Base-by-base conservation (phyloP, 2,329 filamentous ascomycete genomes). In the Lachnellula suecica region DNA sequence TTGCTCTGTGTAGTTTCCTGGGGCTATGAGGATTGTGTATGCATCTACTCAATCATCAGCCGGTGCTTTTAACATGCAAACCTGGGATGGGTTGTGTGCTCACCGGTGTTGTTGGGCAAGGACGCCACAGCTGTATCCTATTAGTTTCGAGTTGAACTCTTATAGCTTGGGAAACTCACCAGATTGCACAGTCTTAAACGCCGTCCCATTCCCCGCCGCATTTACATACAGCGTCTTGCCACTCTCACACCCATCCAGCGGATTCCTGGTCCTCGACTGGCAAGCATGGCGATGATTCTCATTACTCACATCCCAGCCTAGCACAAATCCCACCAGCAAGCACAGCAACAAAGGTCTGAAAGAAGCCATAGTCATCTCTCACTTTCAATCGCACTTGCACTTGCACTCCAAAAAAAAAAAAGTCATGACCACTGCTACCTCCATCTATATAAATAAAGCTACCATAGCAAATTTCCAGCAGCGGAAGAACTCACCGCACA, bases 1-100 rank as follows among this genome's bases (percentile, higher is more conserved):
- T 54, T 64, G 62, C 62, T 87, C 84, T 1, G 71, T 79, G 61
- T 87, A 87, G 53, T 74, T 75, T 0, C 84, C 84, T 0, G 82
- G 73, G 0, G 78, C 75, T 42, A 87, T 77, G 11, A 87, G 74
- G 58, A 88, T 85, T 17, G 75, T 75, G 51, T 78, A 64, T n/a
- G 64, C 59, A 29, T 62, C 57, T 61, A 22, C 13, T 40, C 20
- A 35, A 45, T 6, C 37, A 34, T n/a, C n/a, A 2, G 10, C 15
- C 31, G 22, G 15, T 25, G 11, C n/a, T 13, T 38, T 3, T 37
- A n/a, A 13, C 4, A 9, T 10, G 43, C 5, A 24, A 11, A 10
- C 5, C 20, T 23, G 17, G 4, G 22, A 11, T 20, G 43, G n/a
- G 35, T 51, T 45, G 15, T 20, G 43, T 17, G 35, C 52, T 45